These are phyloP conservation scores for Rhizopus delemar DNA, from an alignment of 371 early-diverging fungal genomes.

Conservation along the genomic window DNA sequence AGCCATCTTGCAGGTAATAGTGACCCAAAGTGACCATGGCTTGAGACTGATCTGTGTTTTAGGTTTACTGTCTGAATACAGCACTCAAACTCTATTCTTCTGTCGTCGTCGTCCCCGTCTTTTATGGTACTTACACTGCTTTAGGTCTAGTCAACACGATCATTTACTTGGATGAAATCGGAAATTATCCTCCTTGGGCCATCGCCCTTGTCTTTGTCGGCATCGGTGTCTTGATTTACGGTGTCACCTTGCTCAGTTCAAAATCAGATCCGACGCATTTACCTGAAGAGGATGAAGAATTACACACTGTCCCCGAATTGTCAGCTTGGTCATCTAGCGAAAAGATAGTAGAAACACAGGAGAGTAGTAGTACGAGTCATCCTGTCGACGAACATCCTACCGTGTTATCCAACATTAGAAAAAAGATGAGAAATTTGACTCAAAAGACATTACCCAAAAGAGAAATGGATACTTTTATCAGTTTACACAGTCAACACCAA, in stretches of 20 bases:
- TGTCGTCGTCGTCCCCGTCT: conserved; percentile 70
- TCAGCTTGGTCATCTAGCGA: conserved; percentile 35
- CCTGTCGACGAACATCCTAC: not conserved
- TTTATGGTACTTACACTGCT: conserved; percentile 69
- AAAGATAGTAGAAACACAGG: conserved; percentile 19
- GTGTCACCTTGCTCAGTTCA: conserved; percentile 58
- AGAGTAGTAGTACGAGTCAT: not conserved
- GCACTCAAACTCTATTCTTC: conserved; percentile 66
- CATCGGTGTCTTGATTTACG: conserved; percentile 58
- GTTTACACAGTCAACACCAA: conserved; percentile 17
- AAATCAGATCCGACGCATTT: conserved; percentile 50
- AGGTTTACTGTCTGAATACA: conserved; percentile 71
- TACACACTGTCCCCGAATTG: conserved; percentile 8
- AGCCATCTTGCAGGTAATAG: conserved; percentile 62
- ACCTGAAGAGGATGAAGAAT: conserved; percentile 22
- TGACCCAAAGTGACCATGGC: not conserved
- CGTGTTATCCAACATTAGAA: not conserved
- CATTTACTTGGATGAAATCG: conserved; percentile 63
- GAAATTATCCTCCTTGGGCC: conserved; percentile 63
- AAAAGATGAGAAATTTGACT: not conserved
- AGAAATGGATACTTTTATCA: conserved; percentile 24
- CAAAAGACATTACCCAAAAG: conserved; percentile 8
- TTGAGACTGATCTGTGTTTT: not conserved
- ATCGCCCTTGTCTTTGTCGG: conserved; percentile 58
- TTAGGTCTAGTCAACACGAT: conserved; percentile 67